phyloP scores from a whole-genome alignment of 2,329 filamentous ascomycete species.

The Chrysoporthe puriensis region DNA sequence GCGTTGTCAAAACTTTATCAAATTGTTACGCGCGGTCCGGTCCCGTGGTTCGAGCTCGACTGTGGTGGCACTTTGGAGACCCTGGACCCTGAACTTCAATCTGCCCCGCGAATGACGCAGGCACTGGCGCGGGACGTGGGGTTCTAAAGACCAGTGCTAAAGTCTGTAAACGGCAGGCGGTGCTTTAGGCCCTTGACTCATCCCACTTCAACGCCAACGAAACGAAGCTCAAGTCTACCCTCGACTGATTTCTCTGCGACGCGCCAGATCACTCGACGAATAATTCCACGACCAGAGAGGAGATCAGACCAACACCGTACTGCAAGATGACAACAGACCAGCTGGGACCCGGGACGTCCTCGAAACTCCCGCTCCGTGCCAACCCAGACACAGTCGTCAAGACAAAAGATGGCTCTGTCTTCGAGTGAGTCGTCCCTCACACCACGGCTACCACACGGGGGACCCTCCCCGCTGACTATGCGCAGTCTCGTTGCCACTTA shows the following conservation, averaged over 20 bases:
- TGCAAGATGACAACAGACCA: conserved; percentile 25
- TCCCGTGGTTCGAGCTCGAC: too few relatives aligned
- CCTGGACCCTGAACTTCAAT: neutral
- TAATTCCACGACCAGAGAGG: neutral
- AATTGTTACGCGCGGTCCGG: too few relatives aligned
- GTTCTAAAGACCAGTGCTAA: conserved; percentile 14
- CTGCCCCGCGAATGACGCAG: conserved; percentile 19
- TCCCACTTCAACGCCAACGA: conserved; percentile 7
- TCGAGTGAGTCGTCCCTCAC: conserved; percentile 39
- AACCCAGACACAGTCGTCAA: conserved; percentile 22
- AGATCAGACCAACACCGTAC: neutral
- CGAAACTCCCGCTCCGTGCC: conserved; percentile 23
- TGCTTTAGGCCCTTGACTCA: conserved; percentile 9
- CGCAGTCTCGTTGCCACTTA: conserved; percentile 60
- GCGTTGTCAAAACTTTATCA: too few relatives aligned
- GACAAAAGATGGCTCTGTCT: conserved; percentile 33
- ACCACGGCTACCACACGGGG: neutral
- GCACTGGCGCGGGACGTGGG: conserved; percentile 6
- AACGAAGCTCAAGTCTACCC: neutral
- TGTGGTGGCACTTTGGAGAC: neutral
- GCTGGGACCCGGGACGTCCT: conserved; percentile 13
- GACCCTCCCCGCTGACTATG: neutral
- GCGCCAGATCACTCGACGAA: neutral
- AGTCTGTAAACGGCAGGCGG: conserved; percentile 9
- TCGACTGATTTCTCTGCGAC: neutral